Percentiles rank a stretch among this genome's conserved stretches.
Conservation (phyloP, 768 basidiomycete genomes). For the Multifurca ochricompacta region DNA sequence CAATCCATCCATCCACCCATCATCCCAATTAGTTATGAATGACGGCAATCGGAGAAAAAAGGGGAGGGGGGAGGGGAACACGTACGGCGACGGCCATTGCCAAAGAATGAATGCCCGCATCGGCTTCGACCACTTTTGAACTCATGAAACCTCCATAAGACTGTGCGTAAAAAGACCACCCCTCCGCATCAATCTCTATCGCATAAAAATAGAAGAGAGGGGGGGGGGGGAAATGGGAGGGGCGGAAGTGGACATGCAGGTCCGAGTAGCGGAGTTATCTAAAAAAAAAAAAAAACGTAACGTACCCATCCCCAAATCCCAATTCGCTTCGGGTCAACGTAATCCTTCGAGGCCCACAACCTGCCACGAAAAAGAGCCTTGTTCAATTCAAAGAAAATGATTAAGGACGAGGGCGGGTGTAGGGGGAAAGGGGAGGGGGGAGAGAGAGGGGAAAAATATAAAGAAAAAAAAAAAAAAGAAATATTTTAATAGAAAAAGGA, state of each 20-base stretch:
- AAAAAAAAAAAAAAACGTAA: too few relatives aligned
- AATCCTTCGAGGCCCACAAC: constrained; percentile 76
- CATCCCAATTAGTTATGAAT: too few relatives aligned
- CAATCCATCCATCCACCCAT: too few relatives aligned
- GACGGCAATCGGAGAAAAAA: background rate
- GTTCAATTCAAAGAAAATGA: background rate
- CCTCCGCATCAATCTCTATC: background rate
- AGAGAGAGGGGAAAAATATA: background rate
- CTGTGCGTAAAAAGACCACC: constrained; percentile 41
- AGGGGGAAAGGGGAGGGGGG: background rate
- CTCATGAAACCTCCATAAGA: constrained; percentile 97
- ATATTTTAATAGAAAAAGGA: too few relatives aligned
- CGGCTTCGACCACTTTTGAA: constrained; percentile 83
- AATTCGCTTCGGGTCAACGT: constrained; percentile 82
- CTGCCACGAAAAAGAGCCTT: constrained; percentile 32
- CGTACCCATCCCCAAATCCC: constrained; percentile 98
- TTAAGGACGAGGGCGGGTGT: background rate
- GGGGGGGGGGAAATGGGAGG: too few relatives aligned
- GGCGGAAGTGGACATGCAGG: too few relatives aligned
- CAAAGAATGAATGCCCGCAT: constrained; percentile 82
- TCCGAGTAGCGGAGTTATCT: too few relatives aligned
- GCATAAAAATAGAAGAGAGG: background rate
- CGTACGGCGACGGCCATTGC: constrained; percentile 87
- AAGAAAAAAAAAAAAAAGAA: background rate
- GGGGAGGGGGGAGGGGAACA: constrained; percentile 13